Percentiles rank a stretch among this genome's conserved stretches.
phyloP scores from a whole-genome alignment of 176 grass and related monocot genomes.

The Zoysia pacifica region DNA sequence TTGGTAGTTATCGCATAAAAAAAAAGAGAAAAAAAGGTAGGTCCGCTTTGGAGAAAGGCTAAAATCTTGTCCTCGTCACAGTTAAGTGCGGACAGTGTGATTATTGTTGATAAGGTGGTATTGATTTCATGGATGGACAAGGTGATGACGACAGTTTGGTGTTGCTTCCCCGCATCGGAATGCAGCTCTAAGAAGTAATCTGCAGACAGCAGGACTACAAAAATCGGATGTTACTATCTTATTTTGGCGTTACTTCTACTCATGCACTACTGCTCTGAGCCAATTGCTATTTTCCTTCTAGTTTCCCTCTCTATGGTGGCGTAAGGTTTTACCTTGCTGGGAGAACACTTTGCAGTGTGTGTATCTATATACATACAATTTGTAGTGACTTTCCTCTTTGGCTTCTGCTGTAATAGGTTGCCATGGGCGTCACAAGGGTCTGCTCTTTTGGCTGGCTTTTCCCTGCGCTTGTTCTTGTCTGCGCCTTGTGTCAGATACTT shows the following conservation, averaged over 20 bases:
- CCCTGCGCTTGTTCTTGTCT: conserved; percentile 41
- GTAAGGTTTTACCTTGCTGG: conserved; percentile 5
- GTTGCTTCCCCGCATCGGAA: conserved; percentile 43
- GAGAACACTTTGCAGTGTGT: conserved; percentile 18
- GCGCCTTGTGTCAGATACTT: conserved; percentile 41
- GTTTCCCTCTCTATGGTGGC: background rate
- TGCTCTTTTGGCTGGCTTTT: conserved; percentile 5
- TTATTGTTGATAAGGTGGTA: background rate
- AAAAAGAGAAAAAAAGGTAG: too few species aligned
- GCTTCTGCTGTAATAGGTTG: conserved; percentile 33
- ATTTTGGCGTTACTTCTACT: conserved; percentile 43
- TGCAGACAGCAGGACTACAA: conserved; percentile 13
- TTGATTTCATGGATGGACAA: conserved; percentile 22
- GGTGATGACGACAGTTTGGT: conserved; percentile 18
- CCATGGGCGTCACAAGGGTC: conserved; percentile 34
- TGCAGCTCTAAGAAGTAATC: conserved; percentile 41
- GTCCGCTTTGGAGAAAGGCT: background rate
- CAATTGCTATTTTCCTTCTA: conserved; percentile 24
- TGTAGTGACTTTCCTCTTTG: conserved; percentile 26
- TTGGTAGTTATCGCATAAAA: background rate
- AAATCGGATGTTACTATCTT: conserved; percentile 29
- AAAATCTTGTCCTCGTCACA: background rate
- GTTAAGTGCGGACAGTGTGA: background rate
- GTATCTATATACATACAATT: conserved; percentile 22
- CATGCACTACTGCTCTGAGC: conserved; percentile 19